Base-by-base conservation (phyloP, 805 yeast genomes). In the Myxozyma sirexii region DNA sequence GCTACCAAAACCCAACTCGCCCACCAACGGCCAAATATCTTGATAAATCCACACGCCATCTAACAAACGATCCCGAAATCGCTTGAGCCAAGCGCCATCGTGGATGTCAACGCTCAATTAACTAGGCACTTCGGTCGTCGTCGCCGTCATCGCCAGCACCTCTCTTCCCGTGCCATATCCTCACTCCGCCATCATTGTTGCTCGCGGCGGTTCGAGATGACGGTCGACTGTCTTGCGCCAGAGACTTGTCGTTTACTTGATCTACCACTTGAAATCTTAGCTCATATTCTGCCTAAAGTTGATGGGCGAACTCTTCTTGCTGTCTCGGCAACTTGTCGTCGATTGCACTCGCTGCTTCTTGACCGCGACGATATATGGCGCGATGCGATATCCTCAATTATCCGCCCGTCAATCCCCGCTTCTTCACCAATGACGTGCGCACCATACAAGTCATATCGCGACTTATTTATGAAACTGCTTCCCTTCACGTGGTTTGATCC, bases 401-500 rank as follows among this genome's bases (percentile, higher is more conserved):
- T 65, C 4, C 46, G 42, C 2, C 57, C 62, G 4, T 60, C 61
- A 52, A 57, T 26, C 23, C 60, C 46, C 7, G n/a, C 23, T 19
- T 46, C 21, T 23, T 38, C 26, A 17, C 29, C 44, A 15, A 15
- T 50, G n/a, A 35, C 63, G 15, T 54, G 58, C 24, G 54, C 56
- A 12, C 72, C 71, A 6, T 68, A 65, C 53, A 24, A 10, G 7
- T 44, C 65, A 7, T 64, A 48, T 33, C 45, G 49, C 21, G 59
- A 60, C 7, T 46, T 67, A 23, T 68, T 48, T 41, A 39, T 31
- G 10, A 24, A 45, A 12, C 57, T 70, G 29, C 59, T 62, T 39
- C 54, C 38, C 19, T 69, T 67, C 46, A 19, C 46, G 15, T 70
- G 72, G 72, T 60, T 70, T 23, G 54, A 63, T 8, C 67, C 67